These are phyloP conservation scores for Opeltia flavorubescens DNA, from an alignment of 495 filamentous ascomycete genomes.

Conservation along the genomic window DNA sequence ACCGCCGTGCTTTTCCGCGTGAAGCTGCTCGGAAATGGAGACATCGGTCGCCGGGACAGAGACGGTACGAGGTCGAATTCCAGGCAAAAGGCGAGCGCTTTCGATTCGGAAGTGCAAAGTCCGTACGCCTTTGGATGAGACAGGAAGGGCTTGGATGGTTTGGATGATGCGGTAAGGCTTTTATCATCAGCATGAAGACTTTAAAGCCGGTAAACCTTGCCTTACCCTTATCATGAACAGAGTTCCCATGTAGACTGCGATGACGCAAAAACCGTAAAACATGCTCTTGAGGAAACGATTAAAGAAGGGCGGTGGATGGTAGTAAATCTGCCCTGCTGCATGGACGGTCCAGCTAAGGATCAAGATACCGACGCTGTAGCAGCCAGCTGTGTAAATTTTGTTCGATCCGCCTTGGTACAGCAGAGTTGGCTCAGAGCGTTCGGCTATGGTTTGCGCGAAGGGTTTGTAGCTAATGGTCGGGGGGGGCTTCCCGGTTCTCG, in stretches of 20 bases:
- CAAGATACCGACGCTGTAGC: conserved; percentile 7
- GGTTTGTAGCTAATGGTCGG: conserved; percentile 6
- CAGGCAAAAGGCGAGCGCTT: conserved; percentile 24
- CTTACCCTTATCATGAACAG: conserved; percentile 8
- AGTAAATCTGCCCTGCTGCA: neutral
- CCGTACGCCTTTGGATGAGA: neutral
- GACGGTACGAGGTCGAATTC: conserved; percentile 25
- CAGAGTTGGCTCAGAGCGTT: conserved; percentile 6
- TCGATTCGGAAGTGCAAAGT: conserved; percentile 10
- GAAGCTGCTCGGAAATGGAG: conserved; percentile 24
- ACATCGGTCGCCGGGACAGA: conserved; percentile 27
- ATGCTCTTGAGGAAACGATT: neutral
- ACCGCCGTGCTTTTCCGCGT: conserved; percentile 1
- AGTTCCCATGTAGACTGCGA: conserved; percentile 6
- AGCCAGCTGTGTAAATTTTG: conserved; percentile 7
- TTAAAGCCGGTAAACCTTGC: neutral
- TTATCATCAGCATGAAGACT: neutral
- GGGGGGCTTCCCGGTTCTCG: neutral
- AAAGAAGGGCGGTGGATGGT: neutral
- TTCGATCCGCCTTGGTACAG: conserved; percentile 12
- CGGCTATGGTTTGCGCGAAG: conserved; percentile 8
- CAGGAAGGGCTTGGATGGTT: conserved; percentile 11
- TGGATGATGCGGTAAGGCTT: conserved; percentile 15
- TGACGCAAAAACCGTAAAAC: conserved; percentile 7
- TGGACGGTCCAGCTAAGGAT: conserved; percentile 3